These are phyloP conservation scores for Rutstroemia sp. DNA, from an alignment of 2,329 filamentous ascomycete genomes.

Conservation along the genomic window DNA sequence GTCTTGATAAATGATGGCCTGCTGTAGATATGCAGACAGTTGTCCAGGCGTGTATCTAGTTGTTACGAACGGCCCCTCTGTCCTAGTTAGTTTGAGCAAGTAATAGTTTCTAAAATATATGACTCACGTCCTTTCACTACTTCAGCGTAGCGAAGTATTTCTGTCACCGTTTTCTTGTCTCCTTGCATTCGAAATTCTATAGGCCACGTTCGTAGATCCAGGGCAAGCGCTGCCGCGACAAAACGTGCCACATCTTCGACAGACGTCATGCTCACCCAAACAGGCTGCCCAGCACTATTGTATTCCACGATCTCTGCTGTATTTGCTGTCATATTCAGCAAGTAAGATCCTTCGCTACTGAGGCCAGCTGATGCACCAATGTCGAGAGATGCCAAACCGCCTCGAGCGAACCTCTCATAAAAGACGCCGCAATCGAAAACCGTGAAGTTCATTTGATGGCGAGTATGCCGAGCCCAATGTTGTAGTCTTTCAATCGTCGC, in stretches of 20 bases:
- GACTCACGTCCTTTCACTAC: conserved; percentile 41
- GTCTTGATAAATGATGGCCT: conserved; percentile 32
- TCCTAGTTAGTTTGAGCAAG: neutral
- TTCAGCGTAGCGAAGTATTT: conserved; percentile 47
- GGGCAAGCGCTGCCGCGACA: conserved; percentile 59
- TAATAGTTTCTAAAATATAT: neutral
- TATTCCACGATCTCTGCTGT: conserved; percentile 53
- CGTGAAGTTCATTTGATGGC: conserved; percentile 55
- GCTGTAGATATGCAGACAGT: conserved; percentile 15
- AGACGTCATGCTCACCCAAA: conserved; percentile 60
- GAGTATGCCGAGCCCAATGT: conserved; percentile 40
- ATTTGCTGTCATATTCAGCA: conserved; percentile 53
- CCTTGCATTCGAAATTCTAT: conserved; percentile 61
- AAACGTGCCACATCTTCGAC: conserved; percentile 64
- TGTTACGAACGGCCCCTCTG: conserved; percentile 15
- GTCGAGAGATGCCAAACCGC: conserved; percentile 51
- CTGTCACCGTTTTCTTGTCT: conserved; percentile 53
- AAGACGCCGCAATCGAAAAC: conserved; percentile 68
- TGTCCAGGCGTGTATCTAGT: conserved; percentile 19
- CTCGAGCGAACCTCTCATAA: conserved; percentile 67
- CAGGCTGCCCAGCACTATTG: conserved; percentile 41
- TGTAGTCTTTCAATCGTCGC: conserved; percentile 50
- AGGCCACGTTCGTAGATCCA: conserved; percentile 56
- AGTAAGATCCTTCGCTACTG: conserved; percentile 51
- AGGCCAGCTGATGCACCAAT: conserved; percentile 52